A percentile compares a stretch with the other conserved stretches of the same genome.
These are phyloP conservation scores for Sporothrix phasma DNA, from an alignment of 2,329 filamentous ascomycete genomes.

Conservation along the genomic window DNA sequence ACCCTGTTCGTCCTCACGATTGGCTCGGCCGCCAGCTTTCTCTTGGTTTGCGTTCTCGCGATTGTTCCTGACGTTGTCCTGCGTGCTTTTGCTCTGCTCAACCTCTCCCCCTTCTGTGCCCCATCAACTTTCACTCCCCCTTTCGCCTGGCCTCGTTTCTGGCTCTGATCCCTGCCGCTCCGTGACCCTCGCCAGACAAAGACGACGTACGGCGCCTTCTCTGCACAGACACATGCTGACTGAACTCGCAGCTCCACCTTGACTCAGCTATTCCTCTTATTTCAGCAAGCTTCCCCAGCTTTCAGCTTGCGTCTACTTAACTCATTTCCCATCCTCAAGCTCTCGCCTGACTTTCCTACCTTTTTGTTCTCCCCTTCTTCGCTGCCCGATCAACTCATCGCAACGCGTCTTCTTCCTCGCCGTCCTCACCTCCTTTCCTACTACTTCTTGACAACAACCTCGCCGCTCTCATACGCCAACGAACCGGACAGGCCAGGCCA, in stretches of 20 bases:
- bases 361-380: not conserved
- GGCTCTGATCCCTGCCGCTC: not conserved
- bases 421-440: not conserved
- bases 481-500: not conserved
- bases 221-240: conserved; percentile 1
- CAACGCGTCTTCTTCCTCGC: not conserved
- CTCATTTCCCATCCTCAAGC: not conserved
- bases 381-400: not conserved
- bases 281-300: not conserved
- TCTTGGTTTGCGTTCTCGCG: not conserved
- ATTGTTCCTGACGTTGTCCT: not conserved
- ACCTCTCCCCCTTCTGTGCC: not conserved
- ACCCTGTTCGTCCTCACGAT: not conserved
- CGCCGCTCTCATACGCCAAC: not conserved
- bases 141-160: not conserved
- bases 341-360: not conserved
- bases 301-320: conserved; percentile 1
- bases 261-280: not conserved
- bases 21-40: not conserved
- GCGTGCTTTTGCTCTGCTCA: not conserved
- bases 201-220: not conserved
- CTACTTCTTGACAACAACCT: not conserved
- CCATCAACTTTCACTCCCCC: not conserved
- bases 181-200: not conserved
- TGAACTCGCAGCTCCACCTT: not conserved